Conservation (phyloP, 1,139 yeast genomes). For the Candida tropicalis region DNA sequence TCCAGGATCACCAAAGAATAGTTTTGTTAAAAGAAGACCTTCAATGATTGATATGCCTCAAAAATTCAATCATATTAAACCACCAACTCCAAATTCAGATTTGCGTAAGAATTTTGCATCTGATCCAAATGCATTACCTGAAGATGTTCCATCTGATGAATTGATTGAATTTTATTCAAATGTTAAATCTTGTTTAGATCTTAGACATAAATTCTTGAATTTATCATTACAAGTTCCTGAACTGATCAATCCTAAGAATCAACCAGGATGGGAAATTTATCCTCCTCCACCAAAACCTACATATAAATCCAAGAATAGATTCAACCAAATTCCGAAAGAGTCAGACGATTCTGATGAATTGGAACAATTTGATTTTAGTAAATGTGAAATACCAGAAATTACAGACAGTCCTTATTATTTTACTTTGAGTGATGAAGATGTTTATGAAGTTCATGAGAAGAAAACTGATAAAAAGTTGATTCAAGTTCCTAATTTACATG, state of each 20-base stretch:
- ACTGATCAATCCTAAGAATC: slow-evolving; percentile 80
- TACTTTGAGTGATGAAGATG: slow-evolving; percentile 61
- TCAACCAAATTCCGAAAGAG: slow-evolving; percentile 51
- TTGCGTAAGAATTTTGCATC: slow-evolving; percentile 18
- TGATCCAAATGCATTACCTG: slow-evolving; percentile 57
- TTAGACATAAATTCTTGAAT: slow-evolving; percentile 76
- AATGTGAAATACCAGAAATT: slow-evolving; percentile 67
- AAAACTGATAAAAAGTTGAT: slow-evolving; percentile 43
- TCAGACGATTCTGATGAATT: slow-evolving; percentile 29
- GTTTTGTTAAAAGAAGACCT: slow-evolving; percentile 48
- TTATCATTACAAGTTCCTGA: slow-evolving; percentile 69
- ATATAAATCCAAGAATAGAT: slow-evolving; percentile 67
- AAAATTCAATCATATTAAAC: slow-evolving; percentile 20
- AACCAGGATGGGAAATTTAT: slow-evolving; percentile 71
- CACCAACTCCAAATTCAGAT: slow-evolving; percentile 13
- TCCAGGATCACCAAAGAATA: slow-evolving; percentile 16
- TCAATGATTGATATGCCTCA: slow-evolving; percentile 55
- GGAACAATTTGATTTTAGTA: slow-evolving; percentile 59
- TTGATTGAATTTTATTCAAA: slow-evolving; percentile 69
- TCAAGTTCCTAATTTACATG: slow-evolving; percentile 75
- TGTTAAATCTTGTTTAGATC: slow-evolving; percentile 69
- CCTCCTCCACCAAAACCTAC: slow-evolving; percentile 96
- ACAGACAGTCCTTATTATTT: slow-evolving; percentile 49
- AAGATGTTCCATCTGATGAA: slow-evolving; percentile 70
- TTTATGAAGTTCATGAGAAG: slow-evolving; percentile 61